A percentile compares a stretch with the other conserved stretches of the same genome.
Conservation (phyloP, 2,329 filamentous ascomycete genomes). For the Akanthomyces uredinophilus region DNA sequence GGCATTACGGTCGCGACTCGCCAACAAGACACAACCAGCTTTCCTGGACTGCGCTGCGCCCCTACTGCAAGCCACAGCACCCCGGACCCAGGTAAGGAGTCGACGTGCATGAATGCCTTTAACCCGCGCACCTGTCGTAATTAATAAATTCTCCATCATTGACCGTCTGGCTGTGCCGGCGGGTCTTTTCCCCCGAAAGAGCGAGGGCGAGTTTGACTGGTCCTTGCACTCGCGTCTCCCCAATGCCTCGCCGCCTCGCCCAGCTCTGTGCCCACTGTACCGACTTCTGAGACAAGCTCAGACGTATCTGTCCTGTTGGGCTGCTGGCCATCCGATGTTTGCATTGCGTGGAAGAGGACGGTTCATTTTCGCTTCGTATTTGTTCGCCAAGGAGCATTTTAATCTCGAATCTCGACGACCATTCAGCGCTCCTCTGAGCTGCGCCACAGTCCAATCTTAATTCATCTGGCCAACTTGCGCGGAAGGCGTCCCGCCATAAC, state of each 20-base stretch:
- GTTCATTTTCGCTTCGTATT: too few species aligned
- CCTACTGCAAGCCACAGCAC: neutral
- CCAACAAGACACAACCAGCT: neutral
- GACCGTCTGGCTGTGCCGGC: neutral
- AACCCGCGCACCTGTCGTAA: neutral
- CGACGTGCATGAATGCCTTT: neutral
- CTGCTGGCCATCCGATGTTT: too few species aligned
- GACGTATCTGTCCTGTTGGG: neutral
- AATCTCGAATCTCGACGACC: too few species aligned
- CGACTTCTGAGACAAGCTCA: conserved; percentile 2
- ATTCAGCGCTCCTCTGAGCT: too few species aligned
- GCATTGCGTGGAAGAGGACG: too few species aligned
- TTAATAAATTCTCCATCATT: neutral
- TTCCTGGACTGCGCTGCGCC: neutral
- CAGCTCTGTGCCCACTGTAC: neutral
- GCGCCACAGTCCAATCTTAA: too few species aligned
- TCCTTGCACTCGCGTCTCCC: neutral
- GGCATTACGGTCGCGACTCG: neutral
- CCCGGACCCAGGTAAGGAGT: neutral
- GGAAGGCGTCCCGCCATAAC: too few species aligned
- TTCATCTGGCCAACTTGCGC: too few species aligned
- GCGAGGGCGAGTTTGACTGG: too few species aligned
- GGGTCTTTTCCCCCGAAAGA: neutral
- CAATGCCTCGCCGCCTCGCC: neutral
- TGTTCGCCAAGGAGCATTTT: too few species aligned